Conservation (phyloP, 2,329 filamentous ascomycete genomes). For the Calonectria ilicicola region DNA sequence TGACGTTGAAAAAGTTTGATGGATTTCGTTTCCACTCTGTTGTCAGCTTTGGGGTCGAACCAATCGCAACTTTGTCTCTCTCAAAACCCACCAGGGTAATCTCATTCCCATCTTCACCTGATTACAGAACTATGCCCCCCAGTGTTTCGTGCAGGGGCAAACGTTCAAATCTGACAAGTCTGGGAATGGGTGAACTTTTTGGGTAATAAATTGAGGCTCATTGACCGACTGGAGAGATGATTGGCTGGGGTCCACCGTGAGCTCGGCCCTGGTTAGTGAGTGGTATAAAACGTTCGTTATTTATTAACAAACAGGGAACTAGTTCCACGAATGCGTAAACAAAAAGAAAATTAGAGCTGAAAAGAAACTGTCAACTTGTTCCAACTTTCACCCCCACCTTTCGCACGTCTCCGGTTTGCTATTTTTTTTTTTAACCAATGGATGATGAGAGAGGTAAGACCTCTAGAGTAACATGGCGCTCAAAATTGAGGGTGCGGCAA, state of each 20-base stretch:
- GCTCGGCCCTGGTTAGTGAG: background rate
- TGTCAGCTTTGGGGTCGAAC: background rate
- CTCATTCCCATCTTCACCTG: background rate
- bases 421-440: background rate
- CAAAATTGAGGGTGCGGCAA: background rate
- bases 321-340: too few species aligned
- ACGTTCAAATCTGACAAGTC: background rate
- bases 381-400: background rate
- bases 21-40: background rate
- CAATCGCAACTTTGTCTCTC: background rate
- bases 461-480: background rate
- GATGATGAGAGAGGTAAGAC: background rate
- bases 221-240: background rate
- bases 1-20: background rate
- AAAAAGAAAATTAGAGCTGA: background rate
- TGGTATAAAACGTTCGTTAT: background rate
- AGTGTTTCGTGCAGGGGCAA: slow-evolving; percentile 1
- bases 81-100: background rate
- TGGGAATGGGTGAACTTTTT: background rate
- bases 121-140: background rate
- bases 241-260: background rate
- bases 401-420: background rate
- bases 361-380: background rate
- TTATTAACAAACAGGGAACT: background rate
- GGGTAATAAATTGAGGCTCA: background rate